A percentile compares a stretch with the other conserved stretches of the same genome.
Evolutionary conservation across 257 asterid species (phyloP).

Genomic region (Anisodus tanguticus): DNA sequence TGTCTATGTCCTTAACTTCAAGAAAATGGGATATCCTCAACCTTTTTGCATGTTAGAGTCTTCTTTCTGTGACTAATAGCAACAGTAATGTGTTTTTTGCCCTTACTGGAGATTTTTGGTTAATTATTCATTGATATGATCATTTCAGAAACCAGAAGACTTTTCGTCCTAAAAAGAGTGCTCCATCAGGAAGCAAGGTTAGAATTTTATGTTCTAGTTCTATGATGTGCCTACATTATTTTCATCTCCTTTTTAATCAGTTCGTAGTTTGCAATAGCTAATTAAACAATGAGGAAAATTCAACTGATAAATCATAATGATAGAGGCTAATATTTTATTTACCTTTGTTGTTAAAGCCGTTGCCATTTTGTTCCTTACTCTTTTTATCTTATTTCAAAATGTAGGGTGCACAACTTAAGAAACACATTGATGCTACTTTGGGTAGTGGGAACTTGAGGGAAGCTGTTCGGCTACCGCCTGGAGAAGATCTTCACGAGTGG

Average conservation of each 20-base stretch:
- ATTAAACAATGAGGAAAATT: not conserved
- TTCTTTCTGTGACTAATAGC: not conserved
- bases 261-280: not conserved
- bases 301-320: not conserved
- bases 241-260: not conserved
- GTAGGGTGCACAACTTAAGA: conserved; percentile 89
- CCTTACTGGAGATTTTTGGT: not conserved
- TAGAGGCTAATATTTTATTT: not conserved
- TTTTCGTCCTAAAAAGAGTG: conserved; percentile 92
- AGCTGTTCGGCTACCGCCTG: conserved; percentile 94
- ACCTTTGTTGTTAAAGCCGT: not conserved
- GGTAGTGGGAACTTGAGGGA: conserved; percentile 95
- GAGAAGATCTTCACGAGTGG: conserved; percentile 91
- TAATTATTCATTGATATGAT: not conserved
- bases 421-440: conserved; percentile 89
- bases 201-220: not conserved
- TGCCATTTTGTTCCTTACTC: not conserved
- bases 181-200: conserved; percentile 95
- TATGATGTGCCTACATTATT: not conserved
- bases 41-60: not conserved
- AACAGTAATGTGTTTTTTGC: not conserved
- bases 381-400: conserved; percentile 7
- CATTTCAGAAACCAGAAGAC: conserved; percentile 80
- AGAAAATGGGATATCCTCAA: not conserved
- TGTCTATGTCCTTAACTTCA: not conserved